Conservation (phyloP, 164 flowering plant genomes). For the Aristolochia contorta region DNA sequence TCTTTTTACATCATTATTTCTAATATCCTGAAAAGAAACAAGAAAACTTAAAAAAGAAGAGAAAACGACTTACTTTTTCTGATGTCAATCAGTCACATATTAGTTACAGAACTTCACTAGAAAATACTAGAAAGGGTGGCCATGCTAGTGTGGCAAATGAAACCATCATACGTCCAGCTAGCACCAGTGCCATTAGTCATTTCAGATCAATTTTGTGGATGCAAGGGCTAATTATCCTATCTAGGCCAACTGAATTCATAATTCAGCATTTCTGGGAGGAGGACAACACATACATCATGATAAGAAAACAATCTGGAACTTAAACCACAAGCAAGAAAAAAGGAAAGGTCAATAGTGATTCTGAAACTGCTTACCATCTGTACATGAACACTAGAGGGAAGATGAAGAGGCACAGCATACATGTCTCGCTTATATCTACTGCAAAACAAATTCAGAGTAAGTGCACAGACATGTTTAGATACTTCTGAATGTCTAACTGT, state of each 20-base stretch:
- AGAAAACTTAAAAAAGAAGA: background rate
- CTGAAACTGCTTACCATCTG: conserved; percentile 11
- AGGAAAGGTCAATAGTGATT: background rate
- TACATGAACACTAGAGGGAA: conserved; percentile 10
- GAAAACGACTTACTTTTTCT: background rate
- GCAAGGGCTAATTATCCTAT: too few relatives aligned
- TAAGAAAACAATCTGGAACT: background rate
- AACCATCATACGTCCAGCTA: too few relatives aligned
- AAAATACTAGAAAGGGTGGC: too few relatives aligned
- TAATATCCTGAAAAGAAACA: conserved; percentile 23
- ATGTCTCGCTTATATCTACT: conserved; percentile 34
- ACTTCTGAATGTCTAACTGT: background rate
- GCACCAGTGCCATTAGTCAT: too few relatives aligned
- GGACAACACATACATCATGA: background rate
- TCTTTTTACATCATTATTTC: conserved; percentile 20
- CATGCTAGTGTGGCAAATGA: too few relatives aligned
- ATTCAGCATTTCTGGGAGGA: background rate
- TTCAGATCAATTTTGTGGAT: too few relatives aligned
- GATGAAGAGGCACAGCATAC: conserved; percentile 30
- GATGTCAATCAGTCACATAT: background rate
- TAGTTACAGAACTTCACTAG: background rate
- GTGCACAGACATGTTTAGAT: background rate
- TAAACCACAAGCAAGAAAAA: background rate
- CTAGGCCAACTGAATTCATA: background rate
- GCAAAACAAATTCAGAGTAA: conserved; percentile 8